A percentile compares a stretch with the other conserved stretches of the same genome.
phyloP scores from a whole-genome alignment of 192 early-diverging fungal species.

The Backusella parvicylindrica region DNA sequence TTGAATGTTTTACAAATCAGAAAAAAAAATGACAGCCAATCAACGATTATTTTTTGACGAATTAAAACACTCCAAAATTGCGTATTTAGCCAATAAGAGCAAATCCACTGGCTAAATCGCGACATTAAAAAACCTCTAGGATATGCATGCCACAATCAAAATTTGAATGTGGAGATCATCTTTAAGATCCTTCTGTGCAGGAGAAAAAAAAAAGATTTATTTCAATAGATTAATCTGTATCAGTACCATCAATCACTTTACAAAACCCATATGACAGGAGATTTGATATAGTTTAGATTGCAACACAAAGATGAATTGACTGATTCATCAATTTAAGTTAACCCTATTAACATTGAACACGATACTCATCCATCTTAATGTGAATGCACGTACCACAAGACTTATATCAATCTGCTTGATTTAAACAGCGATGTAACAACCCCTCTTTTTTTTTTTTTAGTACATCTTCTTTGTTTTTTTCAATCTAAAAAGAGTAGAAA shows the following conservation, averaged over 20 bases:
- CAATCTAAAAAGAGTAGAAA: not conserved
- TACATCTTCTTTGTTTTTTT: not conserved
- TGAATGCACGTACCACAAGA: slow-evolving; percentile 4
- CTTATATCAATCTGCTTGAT: not conserved
- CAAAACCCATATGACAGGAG: not conserved
- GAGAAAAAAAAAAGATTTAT: not conserved
- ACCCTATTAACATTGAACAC: slow-evolving; percentile 3
- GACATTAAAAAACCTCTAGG: not conserved
- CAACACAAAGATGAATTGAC: slow-evolving; percentile 5
- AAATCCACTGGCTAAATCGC: not conserved
- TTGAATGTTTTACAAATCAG: not conserved
- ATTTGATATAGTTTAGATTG: not conserved
- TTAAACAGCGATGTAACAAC: not conserved
- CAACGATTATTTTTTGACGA: not conserved
- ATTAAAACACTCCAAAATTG: not conserved
- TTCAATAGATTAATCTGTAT: not conserved
- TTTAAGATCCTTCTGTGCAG: not conserved
- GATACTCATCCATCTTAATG: slow-evolving; percentile 1
- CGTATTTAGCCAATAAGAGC: not conserved
- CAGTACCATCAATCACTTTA: too few relatives aligned
- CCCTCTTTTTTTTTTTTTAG: not conserved
- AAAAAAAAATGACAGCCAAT: not conserved
- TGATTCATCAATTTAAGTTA: slow-evolving; percentile 1
- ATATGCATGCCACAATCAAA: not conserved
- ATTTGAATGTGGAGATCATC: slow-evolving; percentile 1